Base-by-base conservation (phyloP, 2,329 filamentous ascomycete species). In the Fusarium lateritium region DNA sequence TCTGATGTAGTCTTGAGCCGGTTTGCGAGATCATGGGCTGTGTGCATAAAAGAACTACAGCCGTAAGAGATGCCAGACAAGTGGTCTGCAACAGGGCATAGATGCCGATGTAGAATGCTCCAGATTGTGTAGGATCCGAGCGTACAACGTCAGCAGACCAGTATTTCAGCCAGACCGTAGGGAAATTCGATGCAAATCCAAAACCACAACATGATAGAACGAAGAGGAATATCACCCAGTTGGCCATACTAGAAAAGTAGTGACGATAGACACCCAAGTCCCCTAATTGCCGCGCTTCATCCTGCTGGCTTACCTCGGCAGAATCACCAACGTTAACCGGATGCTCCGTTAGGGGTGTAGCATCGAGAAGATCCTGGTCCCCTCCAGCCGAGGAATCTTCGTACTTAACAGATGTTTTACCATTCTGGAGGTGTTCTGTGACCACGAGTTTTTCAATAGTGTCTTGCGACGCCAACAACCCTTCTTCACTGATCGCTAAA, bases 81-180 rank as follows among this genome's bases (percentile, higher is more conserved):
- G 19, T 15, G 2, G 52, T 33, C 34, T 64, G 63, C 5, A 67
- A 22, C 40, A 69, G 34, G 8, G 36, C 55, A 14, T 52, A 67
- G 5, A 69, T 64, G 9, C 66, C 66, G 13, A 67, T 21, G 15
- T 57, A 67, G 19, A 57, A 69, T 2, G 47, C 44, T 6, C 40
- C 36, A 1, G 55, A 40, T 9, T 61, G 52, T 42, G 11, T 19
- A 9, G 49, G 39, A n/a, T 38, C n/a, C 33, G 31, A 13, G 3
- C 36, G 49, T 3, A 47, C 17, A 0, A 40, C 28, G n/a, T 66
- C 49, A 7, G 53, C 56, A 21, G 60, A 53, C 72, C 68, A 73
- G 47, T 66, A 72, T n/a, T 65, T 64, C 28, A 74, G 56, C 70
- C 70, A 71, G n/a, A 68, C 45, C 2, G 54, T 65, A 7, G 65